These are phyloP conservation scores for Chiua virens DNA, from an alignment of 768 basidiomycete species.

Conservation along the genomic window DNA sequence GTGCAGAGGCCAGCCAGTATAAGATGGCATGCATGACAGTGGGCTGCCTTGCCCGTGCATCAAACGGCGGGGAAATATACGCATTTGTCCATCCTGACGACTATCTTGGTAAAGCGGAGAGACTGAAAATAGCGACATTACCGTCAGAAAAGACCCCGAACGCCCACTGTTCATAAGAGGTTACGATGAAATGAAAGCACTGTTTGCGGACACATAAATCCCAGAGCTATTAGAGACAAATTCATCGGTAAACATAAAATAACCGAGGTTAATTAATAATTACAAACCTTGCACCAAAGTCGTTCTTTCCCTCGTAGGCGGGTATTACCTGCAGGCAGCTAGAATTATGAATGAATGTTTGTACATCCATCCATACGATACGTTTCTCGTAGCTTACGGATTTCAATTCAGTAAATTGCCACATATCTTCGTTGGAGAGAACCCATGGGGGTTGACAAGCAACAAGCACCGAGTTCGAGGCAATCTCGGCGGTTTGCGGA, in stretches of 20 bases:
- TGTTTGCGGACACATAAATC: conserved; percentile 50
- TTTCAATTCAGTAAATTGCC: conserved; percentile 47
- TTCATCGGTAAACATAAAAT: not conserved
- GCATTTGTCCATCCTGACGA: conserved; percentile 52
- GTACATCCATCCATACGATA: not conserved
- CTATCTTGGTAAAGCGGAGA: not conserved
- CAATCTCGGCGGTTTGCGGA: conserved; percentile 24
- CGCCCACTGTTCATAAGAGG: conserved; percentile 60
- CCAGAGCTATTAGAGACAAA: conserved; percentile 41
- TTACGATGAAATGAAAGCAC: conserved; percentile 57
- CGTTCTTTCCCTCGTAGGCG: conserved; percentile 51
- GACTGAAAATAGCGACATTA: conserved; percentile 18
- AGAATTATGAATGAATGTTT: not conserved
- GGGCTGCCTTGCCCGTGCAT: conserved; percentile 41
- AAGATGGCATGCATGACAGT: conserved; percentile 51
- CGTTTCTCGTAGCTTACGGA: conserved; percentile 19
- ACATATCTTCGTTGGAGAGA: conserved; percentile 52
- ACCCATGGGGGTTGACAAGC: conserved; percentile 65
- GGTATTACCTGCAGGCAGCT: conserved; percentile 34
- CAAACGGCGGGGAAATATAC: conserved; percentile 48
- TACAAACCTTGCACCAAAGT: conserved; percentile 59
- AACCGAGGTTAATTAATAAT: not conserved
- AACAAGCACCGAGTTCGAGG: conserved; percentile 42
- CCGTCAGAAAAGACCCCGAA: conserved; percentile 63
- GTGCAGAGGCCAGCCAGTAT: conserved; percentile 60